Evolutionary conservation across 1,284 basidiomycete species (phyloP), one percentile per base, ranked within the genome.

Genomic region (Microbotryum violaceum): DNA sequence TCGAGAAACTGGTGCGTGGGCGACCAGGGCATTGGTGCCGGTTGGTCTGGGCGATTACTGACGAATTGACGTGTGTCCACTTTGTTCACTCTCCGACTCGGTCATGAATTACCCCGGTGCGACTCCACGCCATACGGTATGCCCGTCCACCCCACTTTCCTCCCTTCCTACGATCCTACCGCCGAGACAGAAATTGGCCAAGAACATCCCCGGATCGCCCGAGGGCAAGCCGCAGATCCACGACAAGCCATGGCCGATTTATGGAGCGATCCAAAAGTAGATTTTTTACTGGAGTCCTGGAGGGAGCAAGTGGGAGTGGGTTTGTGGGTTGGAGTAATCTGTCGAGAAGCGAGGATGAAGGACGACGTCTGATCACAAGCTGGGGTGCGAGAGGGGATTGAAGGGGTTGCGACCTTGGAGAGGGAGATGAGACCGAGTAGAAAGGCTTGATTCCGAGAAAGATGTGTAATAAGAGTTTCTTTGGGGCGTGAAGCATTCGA

Each of bases 141-240:
- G 27, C 27, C 48, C 25, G 55, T 33, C 20, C 54, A 16, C 14
- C 9, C 37, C 12, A 44, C 18, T 49, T 31, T n/a, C 44, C 44
- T 1, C 10, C 46, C 0, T 27, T 18, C 49, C 4, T 21, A 46
- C 20, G 74, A 46, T 42, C 45, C 45, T 57, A 23, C 47, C 46
- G 18, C 47, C 31, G 31, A 31, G 49, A 54, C 74, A 96, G 92
- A 91, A 91, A 72, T 81, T 97, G 60, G 83, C 82, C 58, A 98
- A 98, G 80, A 86, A 83, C 61, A 96, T 98, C 69, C 94, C 96
- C 42, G 93, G 92, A 23, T 81, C 90, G 56, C 89, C 94, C 65
- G 83, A 82, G 71, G 91, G 89, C 70, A 82, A 90, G 77, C 82
- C 83, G 51, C 92, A 85, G 67, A 85, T 98, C 74, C 90, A 97